Evolutionary conservation across 257 asterid species (phyloP).

Genomic region (Solanum ossicruentum): DNA sequence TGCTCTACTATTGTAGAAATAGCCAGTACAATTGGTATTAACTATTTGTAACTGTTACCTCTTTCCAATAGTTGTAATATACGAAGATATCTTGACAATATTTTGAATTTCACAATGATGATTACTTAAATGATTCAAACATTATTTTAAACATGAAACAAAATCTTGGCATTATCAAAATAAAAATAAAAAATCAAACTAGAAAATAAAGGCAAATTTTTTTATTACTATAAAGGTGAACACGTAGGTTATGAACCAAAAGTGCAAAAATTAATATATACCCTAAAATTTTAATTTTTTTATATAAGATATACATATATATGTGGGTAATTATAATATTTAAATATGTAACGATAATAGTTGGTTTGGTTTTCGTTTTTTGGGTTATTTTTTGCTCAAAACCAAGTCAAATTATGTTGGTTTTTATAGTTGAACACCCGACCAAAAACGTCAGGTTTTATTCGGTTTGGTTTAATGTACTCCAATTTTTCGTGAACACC

Average conservation of each 20-base stretch:
- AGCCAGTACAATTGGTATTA: neutral
- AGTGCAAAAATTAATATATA: neutral
- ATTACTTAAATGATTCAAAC: neutral
- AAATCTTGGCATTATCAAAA: neutral
- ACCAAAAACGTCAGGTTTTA: no score
- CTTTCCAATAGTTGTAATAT: neutral
- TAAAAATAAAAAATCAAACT: neutral
- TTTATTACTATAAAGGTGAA: neutral
- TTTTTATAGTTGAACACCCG: no score
- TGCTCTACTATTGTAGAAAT: neutral
- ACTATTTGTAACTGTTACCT: no score
- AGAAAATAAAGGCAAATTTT: neutral
- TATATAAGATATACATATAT: no score
- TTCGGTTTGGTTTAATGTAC: no score
- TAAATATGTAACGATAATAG: neutral
- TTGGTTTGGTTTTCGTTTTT: no score
- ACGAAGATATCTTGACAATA: neutral
- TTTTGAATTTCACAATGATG: no score
- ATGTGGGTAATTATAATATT: neutral
- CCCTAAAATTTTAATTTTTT: no score
- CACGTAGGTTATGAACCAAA: neutral
- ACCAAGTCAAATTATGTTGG: neutral
- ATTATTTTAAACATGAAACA: neutral
- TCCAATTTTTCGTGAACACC: neutral
- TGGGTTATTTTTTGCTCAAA: neutral